Conservation (phyloP, 2,329 filamentous ascomycete species). For the Cladosporium colombiae region DNA sequence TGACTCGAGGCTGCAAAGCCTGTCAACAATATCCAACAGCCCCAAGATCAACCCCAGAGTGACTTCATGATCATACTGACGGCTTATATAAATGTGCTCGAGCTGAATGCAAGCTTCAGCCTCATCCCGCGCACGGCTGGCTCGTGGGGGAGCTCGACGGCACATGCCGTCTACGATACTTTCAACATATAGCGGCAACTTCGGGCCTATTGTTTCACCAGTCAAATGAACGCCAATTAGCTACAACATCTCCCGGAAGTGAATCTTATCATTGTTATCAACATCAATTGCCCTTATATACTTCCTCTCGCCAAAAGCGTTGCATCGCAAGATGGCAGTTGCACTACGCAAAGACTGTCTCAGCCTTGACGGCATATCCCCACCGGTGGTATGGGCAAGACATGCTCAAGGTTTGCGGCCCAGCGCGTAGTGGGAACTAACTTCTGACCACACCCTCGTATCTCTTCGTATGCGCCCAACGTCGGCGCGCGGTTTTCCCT, state of each 20-base stretch:
- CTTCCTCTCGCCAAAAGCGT: too few relatives aligned
- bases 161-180: neutral
- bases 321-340: too few relatives aligned
- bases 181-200: neutral
- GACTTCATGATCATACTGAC: neutral
- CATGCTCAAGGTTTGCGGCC: slow-evolving; percentile 18
- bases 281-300: too few relatives aligned
- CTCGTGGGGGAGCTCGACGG: neutral
- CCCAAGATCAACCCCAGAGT: neutral
- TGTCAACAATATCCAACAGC: neutral
- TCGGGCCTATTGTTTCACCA: neutral
- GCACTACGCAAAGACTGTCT: neutral
- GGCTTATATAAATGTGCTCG: too few relatives aligned
- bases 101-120: neutral
- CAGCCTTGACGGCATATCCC: neutral
- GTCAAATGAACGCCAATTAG: neutral
- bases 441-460: slow-evolving; percentile 19
- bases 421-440: slow-evolving; percentile 15
- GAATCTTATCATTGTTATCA: neutral
- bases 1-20: neutral
- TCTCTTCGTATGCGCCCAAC: slow-evolving; percentile 19
- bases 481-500: neutral
- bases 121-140: neutral
- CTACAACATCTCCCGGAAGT: neutral
- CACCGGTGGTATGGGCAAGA: neutral